These are phyloP conservation scores for Lachancea dasiensis DNA, from an alignment of 805 yeast species.

Conservation along the genomic window DNA sequence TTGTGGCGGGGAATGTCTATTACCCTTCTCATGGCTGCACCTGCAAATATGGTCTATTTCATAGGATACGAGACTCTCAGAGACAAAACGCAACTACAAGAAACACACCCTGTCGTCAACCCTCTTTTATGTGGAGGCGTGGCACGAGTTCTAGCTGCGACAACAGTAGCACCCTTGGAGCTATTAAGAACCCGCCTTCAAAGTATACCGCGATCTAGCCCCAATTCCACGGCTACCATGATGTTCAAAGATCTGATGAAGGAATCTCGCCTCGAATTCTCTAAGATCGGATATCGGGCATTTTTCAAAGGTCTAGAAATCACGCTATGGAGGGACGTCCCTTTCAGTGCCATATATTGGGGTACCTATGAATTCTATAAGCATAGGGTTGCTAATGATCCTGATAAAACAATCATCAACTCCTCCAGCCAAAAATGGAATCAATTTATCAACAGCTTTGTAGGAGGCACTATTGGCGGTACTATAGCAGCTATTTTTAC, in stretches of 20 bases:
- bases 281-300: conserved; percentile 50
- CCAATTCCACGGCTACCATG: conserved; percentile 21
- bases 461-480: conserved; percentile 83
- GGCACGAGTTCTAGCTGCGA: conserved; percentile 79
- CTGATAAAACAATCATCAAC: neutral
- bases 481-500: conserved; percentile 79
- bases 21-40: conserved; percentile 82
- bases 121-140: conserved; percentile 82
- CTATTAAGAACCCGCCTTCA: conserved; percentile 83
- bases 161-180: conserved; percentile 82
- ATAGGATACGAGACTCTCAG: conserved; percentile 86
- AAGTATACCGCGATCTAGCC: conserved; percentile 60
- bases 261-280: conserved; percentile 49
- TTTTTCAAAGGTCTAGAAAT: conserved; percentile 80
- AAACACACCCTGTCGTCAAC: conserved; percentile 39
- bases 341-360: conserved; percentile 96
- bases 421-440: conserved; percentile 30
- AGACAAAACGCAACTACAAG: conserved; percentile 57
- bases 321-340: conserved; percentile 96
- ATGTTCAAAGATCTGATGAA: conserved; percentile 42
- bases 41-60: conserved; percentile 88
- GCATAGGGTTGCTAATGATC: conserved; percentile 17
- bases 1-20: conserved; percentile 87
- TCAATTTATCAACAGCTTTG: conserved; percentile 57
- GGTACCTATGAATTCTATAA: conserved; percentile 63